Conservation (phyloP, 495 filamentous ascomycete genomes). For the Talaromyces proteolyticus region DNA sequence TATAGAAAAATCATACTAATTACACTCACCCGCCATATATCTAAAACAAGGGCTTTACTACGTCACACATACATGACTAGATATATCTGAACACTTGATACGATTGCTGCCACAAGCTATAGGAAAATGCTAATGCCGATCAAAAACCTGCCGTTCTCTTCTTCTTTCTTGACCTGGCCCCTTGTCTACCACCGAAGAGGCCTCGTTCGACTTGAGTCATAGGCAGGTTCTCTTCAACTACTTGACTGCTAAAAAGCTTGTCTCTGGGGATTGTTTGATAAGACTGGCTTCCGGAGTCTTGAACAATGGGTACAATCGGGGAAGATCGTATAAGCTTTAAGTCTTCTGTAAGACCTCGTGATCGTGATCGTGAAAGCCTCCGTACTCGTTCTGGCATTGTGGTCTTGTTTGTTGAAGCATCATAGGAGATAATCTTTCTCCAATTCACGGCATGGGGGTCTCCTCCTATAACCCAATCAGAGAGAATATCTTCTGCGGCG, state of each 20-base stretch:
- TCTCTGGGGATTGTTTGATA: conserved; percentile 8
- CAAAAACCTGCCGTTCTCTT: conserved; percentile 39
- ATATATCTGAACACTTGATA: too few species aligned
- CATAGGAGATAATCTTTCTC: conserved; percentile 19
- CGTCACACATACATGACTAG: too few species aligned
- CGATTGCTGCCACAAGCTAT: too few species aligned
- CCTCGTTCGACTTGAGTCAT: conserved; percentile 43
- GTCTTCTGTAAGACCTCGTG: conserved; percentile 8
- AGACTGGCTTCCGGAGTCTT: conserved; percentile 35
- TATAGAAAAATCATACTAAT: conserved; percentile 26
- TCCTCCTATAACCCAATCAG: conserved; percentile 34
- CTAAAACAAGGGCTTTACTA: too few species aligned
- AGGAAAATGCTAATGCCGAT: too few species aligned
- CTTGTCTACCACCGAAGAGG: conserved; percentile 28
- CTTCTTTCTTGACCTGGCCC: conserved; percentile 31
- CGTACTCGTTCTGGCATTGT: conserved; percentile 16
- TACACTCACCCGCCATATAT: too few species aligned
- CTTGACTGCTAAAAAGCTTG: conserved; percentile 31
- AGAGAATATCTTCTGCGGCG: conserved; percentile 21
- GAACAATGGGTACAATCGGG: conserved; percentile 17
- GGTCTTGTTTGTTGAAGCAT: conserved; percentile 9
- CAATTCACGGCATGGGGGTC: conserved; percentile 34
- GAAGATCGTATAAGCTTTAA: conserved; percentile 16
- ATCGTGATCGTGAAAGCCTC: conserved; percentile 3
- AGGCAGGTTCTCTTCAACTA: conserved; percentile 21